Evolutionary conservation across 2,329 filamentous ascomycete genomes (phyloP), one percentile per base, ranked within the genome.

Genomic region (Apiospora arundinis): DNA sequence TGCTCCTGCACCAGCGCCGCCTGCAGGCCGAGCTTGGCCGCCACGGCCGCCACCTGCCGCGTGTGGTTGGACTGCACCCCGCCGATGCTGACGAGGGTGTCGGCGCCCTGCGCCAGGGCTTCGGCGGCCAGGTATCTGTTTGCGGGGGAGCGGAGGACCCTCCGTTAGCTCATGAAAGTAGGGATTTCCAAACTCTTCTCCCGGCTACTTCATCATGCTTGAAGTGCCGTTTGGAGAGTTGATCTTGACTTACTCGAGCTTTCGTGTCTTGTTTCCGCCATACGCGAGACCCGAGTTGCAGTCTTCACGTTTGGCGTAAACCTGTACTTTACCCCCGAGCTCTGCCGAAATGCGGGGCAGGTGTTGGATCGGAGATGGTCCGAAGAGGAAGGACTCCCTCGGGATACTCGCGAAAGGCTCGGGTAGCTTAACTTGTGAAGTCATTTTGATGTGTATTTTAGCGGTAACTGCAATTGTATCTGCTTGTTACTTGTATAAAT

Each of bases 251-350:
- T 78, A 89, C 84, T 93, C 91, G 2, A 93, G 85, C 80, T 93
- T 93, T 71, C 91, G 85, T 42, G 88, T 89, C 81, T 93, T 93
- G 83, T 93, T 93, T 69, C 90, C 91, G 48, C 91, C 91, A 76
- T 86, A 92, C 3, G 91, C 91, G 23, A 92, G 85, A 0, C 88
- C 89, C 1, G 90, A 92, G 81, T 92, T 92, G 77, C 90, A 89
- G 81, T 93, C 92, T 74, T 93, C 92, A 68, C 92, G 87, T 81
- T 93, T 93, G 69, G 92, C 91, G 78, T 90, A 93, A 74, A 93
- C 87, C 25, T 86, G 84, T 52, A 92, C 88, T 75, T 86, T 86
- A 42, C 86, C 86, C 67, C 88, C 87, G 6, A 93, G 85, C 32
- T 88, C 89, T 69, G 85, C 79, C 44, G 89, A 90, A 77, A 93